Base-by-base conservation (phyloP, 2,329 filamentous ascomycete genomes). In the Fusarium pseudonygamai region DNA sequence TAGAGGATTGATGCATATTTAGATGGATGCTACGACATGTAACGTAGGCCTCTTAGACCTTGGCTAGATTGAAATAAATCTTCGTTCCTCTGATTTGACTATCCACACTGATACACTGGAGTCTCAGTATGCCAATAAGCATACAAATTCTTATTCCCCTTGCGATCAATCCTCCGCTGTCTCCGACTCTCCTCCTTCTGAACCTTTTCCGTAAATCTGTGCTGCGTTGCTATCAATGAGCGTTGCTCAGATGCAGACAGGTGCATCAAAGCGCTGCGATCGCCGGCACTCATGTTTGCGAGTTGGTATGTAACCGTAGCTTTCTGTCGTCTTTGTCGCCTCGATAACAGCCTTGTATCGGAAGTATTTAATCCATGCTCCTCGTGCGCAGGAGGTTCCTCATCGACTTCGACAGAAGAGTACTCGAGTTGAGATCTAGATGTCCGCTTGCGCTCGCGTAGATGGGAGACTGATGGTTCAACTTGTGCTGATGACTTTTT, bases 81-180 rank as follows among this genome's bases (percentile, higher is more conserved):
- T 22, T 22, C 6, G 10, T 22, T 53, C 13, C 9, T 7, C 11
- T n/a, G 7, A 10, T 5, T 18, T 10, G 11, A 6, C 45, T 69
- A 69, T 20, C 66, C 66, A 22, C 66, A 69, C 7, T 18, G 37
- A 7, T 69, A 69, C 1, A 69, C 66, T 1, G 66, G 66, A 3
- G 57, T 69, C 32, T 69, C 66, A 2, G 66, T 69, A 32, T 69
- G 4, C 66, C 66, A 69, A 32, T 69, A 69, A 32, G 66, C 66
- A 36, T 69, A 69, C 15, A 69, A 2, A 28, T 69, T 69, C 32
- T 69, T 69, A 0, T 69, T 69, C 0, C 64, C 66, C 22, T 69
- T 69, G 0, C 57, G 39, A 20, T 69, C 66, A 24, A 69, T 43
- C 34, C 46, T 69, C 2, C 64, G 57, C 22, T 69, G 64, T 3